Evolutionary conservation across 164 flowering plant species (phyloP).

Genomic region (Umbilicus rupestris): DNA sequence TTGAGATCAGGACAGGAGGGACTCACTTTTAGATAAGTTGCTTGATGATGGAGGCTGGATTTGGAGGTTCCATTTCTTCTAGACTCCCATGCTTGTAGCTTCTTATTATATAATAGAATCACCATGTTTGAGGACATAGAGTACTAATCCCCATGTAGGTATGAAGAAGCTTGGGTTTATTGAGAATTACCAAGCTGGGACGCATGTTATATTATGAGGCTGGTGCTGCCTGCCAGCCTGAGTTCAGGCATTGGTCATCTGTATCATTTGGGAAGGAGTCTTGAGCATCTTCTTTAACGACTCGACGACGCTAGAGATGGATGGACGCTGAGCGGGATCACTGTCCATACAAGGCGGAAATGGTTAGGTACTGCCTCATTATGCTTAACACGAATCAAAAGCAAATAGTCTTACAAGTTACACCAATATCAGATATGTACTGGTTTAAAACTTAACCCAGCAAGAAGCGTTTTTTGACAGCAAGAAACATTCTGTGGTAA

Average conservation of each 20-base stretch:
- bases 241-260: background rate
- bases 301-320: slow-evolving; percentile 54
- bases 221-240: no score
- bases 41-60: no score
- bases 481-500: background rate
- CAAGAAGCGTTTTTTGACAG: background rate
- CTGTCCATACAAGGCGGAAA: slow-evolving; percentile 28
- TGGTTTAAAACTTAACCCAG: background rate
- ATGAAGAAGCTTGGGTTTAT: background rate
- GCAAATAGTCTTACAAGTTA: no score
- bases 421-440: no score
- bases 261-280: slow-evolving; percentile 31
- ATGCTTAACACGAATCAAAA: background rate
- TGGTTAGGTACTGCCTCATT: background rate
- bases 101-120: background rate
- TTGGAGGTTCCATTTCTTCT: no score
- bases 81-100: background rate
- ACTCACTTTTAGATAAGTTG: background rate
- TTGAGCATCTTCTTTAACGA: slow-evolving; percentile 73
- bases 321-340: slow-evolving; percentile 72
- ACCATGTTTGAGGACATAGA: background rate
- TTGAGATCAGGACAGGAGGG: background rate
- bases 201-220: background rate
- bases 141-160: no score
- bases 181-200: background rate